Conservation (phyloP, 2,329 filamentous ascomycete genomes). For the Aureobasidium sp. region DNA sequence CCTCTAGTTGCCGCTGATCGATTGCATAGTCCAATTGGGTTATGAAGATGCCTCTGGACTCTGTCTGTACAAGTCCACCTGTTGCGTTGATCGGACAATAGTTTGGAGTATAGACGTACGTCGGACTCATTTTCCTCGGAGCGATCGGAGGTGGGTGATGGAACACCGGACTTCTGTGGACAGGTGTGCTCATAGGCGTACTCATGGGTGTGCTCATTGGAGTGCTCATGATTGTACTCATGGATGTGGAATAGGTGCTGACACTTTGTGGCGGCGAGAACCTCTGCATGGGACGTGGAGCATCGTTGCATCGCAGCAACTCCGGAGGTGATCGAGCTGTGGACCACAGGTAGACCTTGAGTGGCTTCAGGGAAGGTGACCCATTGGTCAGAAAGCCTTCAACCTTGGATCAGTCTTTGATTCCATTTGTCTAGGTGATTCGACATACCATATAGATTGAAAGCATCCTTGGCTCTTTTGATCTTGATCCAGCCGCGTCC, state of each 20-base stretch:
- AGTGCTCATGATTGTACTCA: neutral
- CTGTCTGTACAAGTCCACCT: neutral
- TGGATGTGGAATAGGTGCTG: neutral
- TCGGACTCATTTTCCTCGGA: neutral
- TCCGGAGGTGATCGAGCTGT: constrained; percentile 12
- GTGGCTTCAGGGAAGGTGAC: neutral
- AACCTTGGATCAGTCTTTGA: neutral
- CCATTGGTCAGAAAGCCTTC: constrained; percentile 3
- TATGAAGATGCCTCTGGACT: constrained; percentile 13
- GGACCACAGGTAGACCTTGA: constrained; percentile 11
- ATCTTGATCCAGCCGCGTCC: constrained; percentile 14
- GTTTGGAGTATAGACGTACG: neutral
- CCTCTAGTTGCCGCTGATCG: constrained; percentile 4
- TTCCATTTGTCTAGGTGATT: neutral
- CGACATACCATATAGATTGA: constrained; percentile 12
- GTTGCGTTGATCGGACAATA: constrained; percentile 4
- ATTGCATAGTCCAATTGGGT: constrained; percentile 7
- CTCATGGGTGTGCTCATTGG: neutral
- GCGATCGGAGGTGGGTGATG: neutral
- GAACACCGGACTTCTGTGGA: neutral
- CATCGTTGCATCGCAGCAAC: constrained; percentile 8
- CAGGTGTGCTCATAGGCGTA: neutral
- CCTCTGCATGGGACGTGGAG: neutral
- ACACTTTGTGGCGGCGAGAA: neutral
- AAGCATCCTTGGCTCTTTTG: constrained; percentile 3